phyloP scores from a whole-genome alignment of 805 yeast genomes.

The Kodamaea neixiangensis region DNA sequence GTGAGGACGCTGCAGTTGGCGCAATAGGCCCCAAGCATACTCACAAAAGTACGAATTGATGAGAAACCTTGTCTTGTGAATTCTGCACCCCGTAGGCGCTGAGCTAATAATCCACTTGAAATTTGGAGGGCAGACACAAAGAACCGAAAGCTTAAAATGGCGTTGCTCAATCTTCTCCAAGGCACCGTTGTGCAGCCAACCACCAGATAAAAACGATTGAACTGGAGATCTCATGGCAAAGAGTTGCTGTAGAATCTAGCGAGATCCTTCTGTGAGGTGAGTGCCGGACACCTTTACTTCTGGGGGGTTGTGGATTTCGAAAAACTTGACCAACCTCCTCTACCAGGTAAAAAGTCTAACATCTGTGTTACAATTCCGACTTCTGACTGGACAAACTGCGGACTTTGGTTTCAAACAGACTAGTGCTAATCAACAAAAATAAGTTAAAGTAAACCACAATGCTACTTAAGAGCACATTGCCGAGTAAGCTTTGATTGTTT shows the following conservation, averaged over 20 bases:
- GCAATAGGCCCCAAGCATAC: background rate
- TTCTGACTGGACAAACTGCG: background rate
- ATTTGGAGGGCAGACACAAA: background rate
- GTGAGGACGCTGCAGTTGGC: background rate
- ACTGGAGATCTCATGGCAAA: background rate
- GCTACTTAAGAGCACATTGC: background rate
- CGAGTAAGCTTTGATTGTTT: slow-evolving; percentile 4
- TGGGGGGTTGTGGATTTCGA: background rate
- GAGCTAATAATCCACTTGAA: background rate
- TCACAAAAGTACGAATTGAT: background rate
- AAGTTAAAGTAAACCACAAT: background rate
- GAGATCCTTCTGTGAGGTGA: slow-evolving; percentile 4
- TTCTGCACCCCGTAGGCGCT: background rate
- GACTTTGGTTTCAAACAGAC: slow-evolving; percentile 3
- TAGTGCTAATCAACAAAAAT: background rate
- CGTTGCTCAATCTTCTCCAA: background rate
- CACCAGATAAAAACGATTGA: background rate
- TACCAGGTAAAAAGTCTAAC: no score
- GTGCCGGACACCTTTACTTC: background rate
- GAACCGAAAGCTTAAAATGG: background rate
- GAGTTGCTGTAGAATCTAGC: background rate
- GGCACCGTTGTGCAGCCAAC: slow-evolving; percentile 1
- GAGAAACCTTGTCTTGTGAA: background rate
- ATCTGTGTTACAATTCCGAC: background rate
- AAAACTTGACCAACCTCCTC: background rate